Evolutionary conservation across 495 filamentous ascomycete species (phyloP), one percentile per base, ranked within the genome.

Genomic region (Aspergillus kassunensis): DNA sequence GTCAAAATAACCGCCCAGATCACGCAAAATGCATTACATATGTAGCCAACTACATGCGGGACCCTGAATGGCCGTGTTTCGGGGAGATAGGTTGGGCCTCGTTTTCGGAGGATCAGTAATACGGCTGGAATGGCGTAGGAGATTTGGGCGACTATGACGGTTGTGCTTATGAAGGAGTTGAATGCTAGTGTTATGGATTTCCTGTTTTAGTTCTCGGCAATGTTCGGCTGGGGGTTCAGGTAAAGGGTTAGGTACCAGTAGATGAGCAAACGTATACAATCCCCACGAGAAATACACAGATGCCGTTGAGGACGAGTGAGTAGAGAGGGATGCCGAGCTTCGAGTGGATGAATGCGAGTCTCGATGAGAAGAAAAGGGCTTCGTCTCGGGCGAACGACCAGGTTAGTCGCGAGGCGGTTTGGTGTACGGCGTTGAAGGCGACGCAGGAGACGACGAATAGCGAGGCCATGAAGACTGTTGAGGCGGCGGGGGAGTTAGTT

Each of bases 371-470:
- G 37, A 68, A 58, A 23, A 65, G 51, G 23, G 62, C 68, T 21
- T 67, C 56, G 45, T 75, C 72, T 40, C 70, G 62, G 16, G 69
- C 72, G 39, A 76, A 75, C 4, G 67, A 64, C 73, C 73, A 76
- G 9, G 68, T 70, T 23, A 76, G 61, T 18, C 72, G 66, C 1
- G 72, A 75, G 10, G 68, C 64, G 1, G 67, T 69, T n/a, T 73
- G 68, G 18, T 66, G 62, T n/a, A 66, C 63, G 18, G 64, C 64
- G 42, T 68, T 66, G 2, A 65, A 54, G 20, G 67, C 63, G 8
- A 69, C 52, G 42, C 65, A 66, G 41, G 61, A 60, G 8, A 69
- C 49, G 44, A 53, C 39, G 16, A 67, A 57, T 12, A 73, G 52
- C 13, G 64, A 53, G 3, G 59, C 57, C 39, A 66, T 66, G 49